phyloP scores from a whole-genome alignment of 2,329 filamentous ascomycete species.

The Juglanconis juglandina region DNA sequence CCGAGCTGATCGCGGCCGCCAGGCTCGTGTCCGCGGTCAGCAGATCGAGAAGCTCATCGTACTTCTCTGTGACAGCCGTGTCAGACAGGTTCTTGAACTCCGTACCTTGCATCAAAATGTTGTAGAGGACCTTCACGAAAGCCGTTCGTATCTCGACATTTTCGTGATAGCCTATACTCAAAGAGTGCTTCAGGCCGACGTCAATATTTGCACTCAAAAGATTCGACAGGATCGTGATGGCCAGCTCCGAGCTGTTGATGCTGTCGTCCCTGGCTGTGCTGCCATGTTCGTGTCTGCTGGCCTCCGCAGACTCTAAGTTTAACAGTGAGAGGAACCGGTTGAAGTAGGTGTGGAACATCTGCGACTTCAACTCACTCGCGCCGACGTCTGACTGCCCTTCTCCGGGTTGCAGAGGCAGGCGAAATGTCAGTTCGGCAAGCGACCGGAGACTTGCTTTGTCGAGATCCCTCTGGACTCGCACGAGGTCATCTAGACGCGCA shows the following conservation, averaged over 20 bases:
- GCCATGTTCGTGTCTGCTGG: conserved; percentile 41
- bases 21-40: conserved; percentile 61
- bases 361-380: conserved; percentile 65
- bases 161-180: conserved; percentile 69
- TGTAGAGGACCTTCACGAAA: conserved; percentile 67
- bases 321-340: conserved; percentile 65
- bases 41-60: conserved; percentile 61
- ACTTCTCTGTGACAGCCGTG: conserved; percentile 65
- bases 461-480: conserved; percentile 60
- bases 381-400: conserved; percentile 65
- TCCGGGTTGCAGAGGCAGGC: conserved; percentile 62
- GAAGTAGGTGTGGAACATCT: conserved; percentile 71
- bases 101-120: conserved; percentile 68
- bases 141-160: conserved; percentile 67
- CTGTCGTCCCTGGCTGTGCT: conserved; percentile 48
- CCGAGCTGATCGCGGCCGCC: conserved; percentile 60
- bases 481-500: conserved; percentile 53
- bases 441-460: conserved; percentile 64
- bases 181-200: conserved; percentile 65
- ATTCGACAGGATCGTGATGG: conserved; percentile 66
- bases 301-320: conserved; percentile 52
- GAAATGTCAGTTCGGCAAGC: conserved; percentile 63
- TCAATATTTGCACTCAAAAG: conserved; percentile 69
- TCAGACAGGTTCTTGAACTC: conserved; percentile 69
- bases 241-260: conserved; percentile 56